Evolutionary conservation across 2,329 filamentous ascomycete genomes (phyloP).

Genomic region (Didymella lethalis): DNA sequence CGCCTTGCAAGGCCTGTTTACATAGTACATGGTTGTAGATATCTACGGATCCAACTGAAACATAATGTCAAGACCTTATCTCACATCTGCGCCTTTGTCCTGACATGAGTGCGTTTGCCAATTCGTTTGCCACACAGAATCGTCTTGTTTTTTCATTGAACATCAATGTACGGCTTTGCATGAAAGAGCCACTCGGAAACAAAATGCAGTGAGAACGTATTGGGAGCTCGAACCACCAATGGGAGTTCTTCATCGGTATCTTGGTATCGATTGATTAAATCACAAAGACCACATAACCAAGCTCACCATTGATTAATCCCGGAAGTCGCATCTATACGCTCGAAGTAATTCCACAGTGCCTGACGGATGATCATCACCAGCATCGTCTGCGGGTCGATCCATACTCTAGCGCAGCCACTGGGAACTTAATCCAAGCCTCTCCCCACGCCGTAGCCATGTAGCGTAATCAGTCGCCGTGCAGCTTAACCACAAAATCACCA

Average conservation of each 20-base stretch:
- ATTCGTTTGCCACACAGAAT: background rate
- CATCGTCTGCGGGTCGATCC: constrained; percentile 7
- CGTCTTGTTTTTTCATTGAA: background rate
- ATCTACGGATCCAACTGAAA: background rate
- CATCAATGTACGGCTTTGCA: background rate
- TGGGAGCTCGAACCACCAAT: background rate
- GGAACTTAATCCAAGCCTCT: background rate
- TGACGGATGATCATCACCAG: constrained; percentile 2
- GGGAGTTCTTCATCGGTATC: background rate
- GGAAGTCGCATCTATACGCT: background rate
- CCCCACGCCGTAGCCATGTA: background rate
- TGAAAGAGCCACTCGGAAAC: too few species aligned
- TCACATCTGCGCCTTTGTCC: background rate
- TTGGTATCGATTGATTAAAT: background rate
- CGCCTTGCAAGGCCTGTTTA: background rate
- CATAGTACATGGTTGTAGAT: background rate
- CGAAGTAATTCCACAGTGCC: background rate
- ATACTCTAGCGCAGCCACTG: constrained; percentile 3
- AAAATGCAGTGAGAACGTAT: background rate
- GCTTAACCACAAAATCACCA: constrained; percentile 1
- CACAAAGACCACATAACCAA: background rate
- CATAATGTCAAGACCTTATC: background rate
- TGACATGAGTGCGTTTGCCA: background rate
- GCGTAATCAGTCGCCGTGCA: constrained; percentile 1
- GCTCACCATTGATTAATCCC: background rate